These are phyloP conservation scores for Tetracentron sinense DNA, from an alignment of 164 flowering plant genomes.

Conservation along the genomic window DNA sequence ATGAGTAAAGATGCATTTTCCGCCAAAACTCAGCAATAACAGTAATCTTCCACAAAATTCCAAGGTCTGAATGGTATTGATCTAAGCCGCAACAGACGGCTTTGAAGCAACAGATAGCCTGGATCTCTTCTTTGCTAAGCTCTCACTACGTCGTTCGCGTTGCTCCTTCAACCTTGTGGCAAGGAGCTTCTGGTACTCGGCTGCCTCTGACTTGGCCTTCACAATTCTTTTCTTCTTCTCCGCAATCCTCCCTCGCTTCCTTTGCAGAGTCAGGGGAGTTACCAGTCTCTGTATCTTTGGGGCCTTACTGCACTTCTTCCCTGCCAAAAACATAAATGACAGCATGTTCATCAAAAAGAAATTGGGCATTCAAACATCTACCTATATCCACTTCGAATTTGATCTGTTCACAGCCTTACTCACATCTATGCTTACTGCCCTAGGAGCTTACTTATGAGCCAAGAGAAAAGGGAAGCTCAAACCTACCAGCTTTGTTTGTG, in stretches of 20 bases:
- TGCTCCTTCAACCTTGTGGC: constrained; percentile 51
- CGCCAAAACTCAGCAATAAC: too few species aligned
- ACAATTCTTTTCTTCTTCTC: constrained; percentile 51
- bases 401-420: too few species aligned
- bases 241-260: constrained; percentile 46
- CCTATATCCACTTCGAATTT: too few species aligned
- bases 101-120: constrained; percentile 48
- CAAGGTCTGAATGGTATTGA: too few species aligned
- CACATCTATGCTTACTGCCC: too few species aligned
- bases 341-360: too few species aligned
- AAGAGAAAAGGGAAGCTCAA: not conserved
- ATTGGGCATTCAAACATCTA: too few species aligned
- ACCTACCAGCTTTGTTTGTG: constrained; percentile 32
- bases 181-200: constrained; percentile 53
- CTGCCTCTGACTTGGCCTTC: constrained; percentile 52
- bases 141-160: constrained; percentile 43
- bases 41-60: too few species aligned
- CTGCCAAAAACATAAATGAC: constrained; percentile 16
- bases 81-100: constrained; percentile 32
- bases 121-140: constrained; percentile 51
- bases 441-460: too few species aligned
- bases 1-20: too few species aligned
- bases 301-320: constrained; percentile 39
- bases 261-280: constrained; percentile 46
- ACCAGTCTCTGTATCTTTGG: constrained; percentile 53